Evolutionary conservation across 1,284 basidiomycete species (phyloP), one percentile per base, ranked within the genome.

Genomic region (Cutaneotrichosporon curvatum): DNA sequence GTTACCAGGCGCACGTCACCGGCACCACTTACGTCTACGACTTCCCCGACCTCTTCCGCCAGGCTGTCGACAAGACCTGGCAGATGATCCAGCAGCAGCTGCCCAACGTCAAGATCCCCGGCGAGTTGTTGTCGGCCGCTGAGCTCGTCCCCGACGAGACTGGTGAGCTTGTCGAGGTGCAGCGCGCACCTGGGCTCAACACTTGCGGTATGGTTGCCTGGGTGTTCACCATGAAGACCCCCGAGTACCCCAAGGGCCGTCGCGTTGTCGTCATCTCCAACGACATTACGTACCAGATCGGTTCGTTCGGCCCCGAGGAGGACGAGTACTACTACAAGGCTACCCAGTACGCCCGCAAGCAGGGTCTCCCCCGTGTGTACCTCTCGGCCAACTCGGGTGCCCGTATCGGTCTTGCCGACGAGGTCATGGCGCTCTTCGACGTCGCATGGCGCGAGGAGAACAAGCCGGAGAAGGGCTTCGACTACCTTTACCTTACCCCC

Each of bases 11-110:
- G n/a, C 95, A 98, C 72, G 82, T 95, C 48, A 84, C 96, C 56
- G 94, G 95, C 51, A 99, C 95, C 25, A 98, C 94, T 40, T 99
- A 98, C 67, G 92, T 87, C 35, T 92, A 98, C 75, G 95, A 98
- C 75, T 97, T 98, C 82, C 91, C 95, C 40, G 94, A 96, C 65
- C 81, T 98, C 50, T 96, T 98, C 78, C 84, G 90, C 42, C 97
- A 98, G 75, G 90, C 94, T 7, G 76, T 97, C 52, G 87, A 91
- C 65, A 89, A 92, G 63, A 79, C 88, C 53, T 99, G 94, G 94
- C 75, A 79, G 58, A 82, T 83, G 61, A 81, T 84, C 31, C 80
- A 84, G 30, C 70, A 74, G 22, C 74, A 71, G 47, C 81, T 85
- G 64, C 75, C 87, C 16, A 78, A 82, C 42, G 73, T 91, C 53